These are phyloP conservation scores for Fraxinus floribunda DNA, from an alignment of 305 asterid species.

Conservation along the genomic window DNA sequence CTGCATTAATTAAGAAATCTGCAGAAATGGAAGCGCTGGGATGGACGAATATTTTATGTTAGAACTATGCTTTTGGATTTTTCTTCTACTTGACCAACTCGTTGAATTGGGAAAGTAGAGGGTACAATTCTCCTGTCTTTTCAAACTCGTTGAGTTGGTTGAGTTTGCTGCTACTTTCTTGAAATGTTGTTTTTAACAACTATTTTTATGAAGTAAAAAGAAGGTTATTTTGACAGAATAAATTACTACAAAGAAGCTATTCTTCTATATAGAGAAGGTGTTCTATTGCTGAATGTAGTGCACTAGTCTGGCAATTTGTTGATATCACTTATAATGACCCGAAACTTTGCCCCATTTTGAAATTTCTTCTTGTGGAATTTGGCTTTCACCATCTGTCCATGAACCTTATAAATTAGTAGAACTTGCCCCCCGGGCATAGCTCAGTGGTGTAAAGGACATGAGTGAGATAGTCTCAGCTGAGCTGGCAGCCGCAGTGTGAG, in stretches of 20 bases:
- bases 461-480: too few relatives aligned
- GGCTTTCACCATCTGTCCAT: not conserved
- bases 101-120: not conserved
- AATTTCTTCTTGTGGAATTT: not conserved
- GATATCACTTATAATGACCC: not conserved
- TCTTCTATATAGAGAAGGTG: not conserved
- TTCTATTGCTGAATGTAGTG: not conserved
- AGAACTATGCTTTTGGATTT: not conserved
- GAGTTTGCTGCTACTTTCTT: not conserved
- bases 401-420: not conserved
- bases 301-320: not conserved
- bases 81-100: not conserved
- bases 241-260: not conserved
- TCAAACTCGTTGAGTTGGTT: not conserved
- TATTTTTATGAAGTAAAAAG: not conserved
- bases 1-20: not conserved
- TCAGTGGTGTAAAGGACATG: too few relatives aligned
- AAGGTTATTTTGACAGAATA: not conserved
- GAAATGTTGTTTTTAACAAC: not conserved
- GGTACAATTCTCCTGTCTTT: not conserved
- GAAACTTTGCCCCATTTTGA: not conserved
- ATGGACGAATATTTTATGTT: not conserved
- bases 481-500: too few relatives aligned
- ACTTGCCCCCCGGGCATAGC: too few relatives aligned
- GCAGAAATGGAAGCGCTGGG: not conserved